Conservation (phyloP, 2,329 filamentous ascomycete genomes). For the Exophiala spinifera region DNA sequence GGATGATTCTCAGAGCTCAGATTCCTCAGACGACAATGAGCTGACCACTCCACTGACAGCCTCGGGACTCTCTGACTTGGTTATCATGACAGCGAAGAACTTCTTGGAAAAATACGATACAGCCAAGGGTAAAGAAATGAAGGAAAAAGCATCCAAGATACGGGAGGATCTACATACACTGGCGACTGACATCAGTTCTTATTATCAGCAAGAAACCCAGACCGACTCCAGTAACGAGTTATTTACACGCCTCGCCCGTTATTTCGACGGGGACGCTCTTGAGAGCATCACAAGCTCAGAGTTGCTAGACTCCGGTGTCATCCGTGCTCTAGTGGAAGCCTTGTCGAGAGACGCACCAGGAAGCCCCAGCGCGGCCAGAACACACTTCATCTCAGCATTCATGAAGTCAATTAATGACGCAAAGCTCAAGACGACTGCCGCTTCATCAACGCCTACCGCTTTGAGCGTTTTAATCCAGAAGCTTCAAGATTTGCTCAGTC, state of each 20-base stretch:
- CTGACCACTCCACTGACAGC: constrained; percentile 38
- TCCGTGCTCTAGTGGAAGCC: constrained; percentile 75
- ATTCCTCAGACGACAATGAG: constrained; percentile 47
- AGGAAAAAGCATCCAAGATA: constrained; percentile 73
- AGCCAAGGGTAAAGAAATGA: constrained; percentile 69
- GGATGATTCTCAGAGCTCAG: constrained; percentile 67
- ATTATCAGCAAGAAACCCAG: constrained; percentile 52
- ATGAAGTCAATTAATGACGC: constrained; percentile 68
- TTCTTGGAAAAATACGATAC: constrained; percentile 83
- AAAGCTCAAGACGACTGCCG: constrained; percentile 62
- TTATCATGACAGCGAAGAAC: constrained; percentile 71
- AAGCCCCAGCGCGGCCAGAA: constrained; percentile 57
- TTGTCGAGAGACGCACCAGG: constrained; percentile 46
- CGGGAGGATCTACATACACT: constrained; percentile 69
- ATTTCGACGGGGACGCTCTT: constrained; percentile 84
- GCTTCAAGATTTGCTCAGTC: constrained; percentile 89
- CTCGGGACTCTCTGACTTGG: constrained; percentile 65
- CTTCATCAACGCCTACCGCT: constrained; percentile 67
- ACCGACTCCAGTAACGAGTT: constrained; percentile 56
- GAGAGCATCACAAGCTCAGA: constrained; percentile 96
- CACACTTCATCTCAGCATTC: constrained; percentile 86
- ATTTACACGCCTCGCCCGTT: constrained; percentile 72
- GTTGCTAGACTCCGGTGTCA: constrained; percentile 83
- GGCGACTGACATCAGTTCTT: constrained; percentile 67
- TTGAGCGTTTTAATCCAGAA: constrained; percentile 92